These are phyloP conservation scores for Pyrenopolyporus hunteri DNA, from an alignment of 495 filamentous ascomycete species.

Conservation along the genomic window DNA sequence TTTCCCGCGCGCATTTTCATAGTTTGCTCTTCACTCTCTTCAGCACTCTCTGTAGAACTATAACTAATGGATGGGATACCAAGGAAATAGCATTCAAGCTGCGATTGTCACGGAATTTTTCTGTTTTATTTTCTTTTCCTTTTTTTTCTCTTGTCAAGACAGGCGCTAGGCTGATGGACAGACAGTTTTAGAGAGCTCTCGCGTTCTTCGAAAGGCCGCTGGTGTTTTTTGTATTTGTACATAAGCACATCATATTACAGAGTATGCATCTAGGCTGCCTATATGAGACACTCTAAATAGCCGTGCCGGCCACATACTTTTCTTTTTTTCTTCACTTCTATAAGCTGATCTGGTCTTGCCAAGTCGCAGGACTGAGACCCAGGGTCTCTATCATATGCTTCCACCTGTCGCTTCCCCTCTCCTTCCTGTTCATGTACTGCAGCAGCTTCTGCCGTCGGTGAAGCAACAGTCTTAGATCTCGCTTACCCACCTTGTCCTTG, in stretches of 20 bases:
- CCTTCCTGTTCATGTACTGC: conserved; percentile 83
- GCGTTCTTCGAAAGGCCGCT: conserved; percentile 24
- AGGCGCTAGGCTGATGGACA: conserved; percentile 36
- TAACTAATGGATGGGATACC: conserved; percentile 43
- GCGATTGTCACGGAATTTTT: conserved; percentile 24
- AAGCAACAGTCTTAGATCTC: conserved; percentile 82
- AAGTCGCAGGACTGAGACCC: conserved; percentile 84
- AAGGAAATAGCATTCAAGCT: conserved; percentile 30
- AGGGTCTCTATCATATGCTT: conserved; percentile 78
- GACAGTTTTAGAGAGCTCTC: conserved; percentile 28
- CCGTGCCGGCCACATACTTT: too few relatives aligned
- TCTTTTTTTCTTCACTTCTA: neutral
- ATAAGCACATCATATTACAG: conserved; percentile 35
- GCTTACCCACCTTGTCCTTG: conserved; percentile 91
- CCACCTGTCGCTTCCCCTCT: conserved; percentile 90
- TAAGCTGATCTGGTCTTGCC: conserved; percentile 77
- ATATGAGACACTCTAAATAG: conserved; percentile 34
- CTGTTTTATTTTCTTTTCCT: neutral
- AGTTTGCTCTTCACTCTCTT: conserved; percentile 22
- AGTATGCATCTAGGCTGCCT: conserved; percentile 35
- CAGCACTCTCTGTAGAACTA: conserved; percentile 46
- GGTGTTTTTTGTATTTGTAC: conserved; percentile 33
- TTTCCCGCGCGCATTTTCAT: conserved; percentile 2
- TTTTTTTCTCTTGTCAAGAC: conserved; percentile 1
- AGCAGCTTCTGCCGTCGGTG: conserved; percentile 90